phyloP scores from a whole-genome alignment of 257 asterid species.

The Nicotiana otophora region DNA sequence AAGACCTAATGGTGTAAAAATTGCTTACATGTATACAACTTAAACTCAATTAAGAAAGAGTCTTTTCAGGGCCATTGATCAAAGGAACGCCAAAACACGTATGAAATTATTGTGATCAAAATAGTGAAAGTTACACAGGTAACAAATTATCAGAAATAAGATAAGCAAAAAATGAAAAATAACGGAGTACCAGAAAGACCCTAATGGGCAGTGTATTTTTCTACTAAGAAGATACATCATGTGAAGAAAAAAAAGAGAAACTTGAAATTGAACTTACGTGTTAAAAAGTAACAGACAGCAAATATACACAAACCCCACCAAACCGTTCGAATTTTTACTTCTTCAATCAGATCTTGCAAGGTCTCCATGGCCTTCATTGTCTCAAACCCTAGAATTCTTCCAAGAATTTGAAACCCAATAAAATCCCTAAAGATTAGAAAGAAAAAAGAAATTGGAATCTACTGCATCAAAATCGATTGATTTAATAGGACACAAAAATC shows the following conservation, averaged over 20 bases:
- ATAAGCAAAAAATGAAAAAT: neutral
- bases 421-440: neutral
- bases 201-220: neutral
- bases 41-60: neutral
- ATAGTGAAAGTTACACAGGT: neutral
- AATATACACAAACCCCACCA: slow-evolving; percentile 94
- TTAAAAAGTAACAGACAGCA: slow-evolving; percentile 71
- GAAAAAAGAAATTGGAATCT: neutral
- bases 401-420: neutral
- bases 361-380: slow-evolving; percentile 69
- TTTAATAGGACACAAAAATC: neutral
- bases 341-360: slow-evolving; percentile 92
- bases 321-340: slow-evolving; percentile 90
- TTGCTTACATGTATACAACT: too few species aligned
- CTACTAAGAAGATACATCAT: neutral
- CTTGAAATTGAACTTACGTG: slow-evolving; percentile 52
- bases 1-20: too few species aligned
- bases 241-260: neutral
- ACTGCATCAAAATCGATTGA: neutral
- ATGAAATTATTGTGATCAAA: neutral
- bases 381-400: slow-evolving; percentile 29
- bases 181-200: neutral
- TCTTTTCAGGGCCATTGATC: neutral
- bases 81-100: neutral
- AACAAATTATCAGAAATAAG: neutral